Conservation (phyloP, 805 yeast genomes). For the Ogataea thermomethanolica region DNA sequence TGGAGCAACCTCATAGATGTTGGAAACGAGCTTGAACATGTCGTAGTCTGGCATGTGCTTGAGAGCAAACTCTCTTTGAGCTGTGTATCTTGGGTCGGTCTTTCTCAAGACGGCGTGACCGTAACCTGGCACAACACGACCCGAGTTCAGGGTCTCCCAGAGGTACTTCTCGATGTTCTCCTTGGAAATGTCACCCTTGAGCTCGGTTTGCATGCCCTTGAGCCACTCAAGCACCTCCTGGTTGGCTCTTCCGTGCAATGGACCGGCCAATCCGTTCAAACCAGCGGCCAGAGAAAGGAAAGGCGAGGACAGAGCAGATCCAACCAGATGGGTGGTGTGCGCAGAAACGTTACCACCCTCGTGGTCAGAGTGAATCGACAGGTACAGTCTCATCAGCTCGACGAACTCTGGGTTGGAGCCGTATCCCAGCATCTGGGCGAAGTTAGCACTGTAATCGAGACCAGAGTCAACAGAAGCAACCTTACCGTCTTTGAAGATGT, state of each 20-base stretch:
- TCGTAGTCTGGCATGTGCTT: constrained; percentile 75
- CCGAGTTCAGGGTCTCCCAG: constrained; percentile 75
- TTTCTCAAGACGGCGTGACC: constrained; percentile 87
- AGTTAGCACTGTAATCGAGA: constrained; percentile 65
- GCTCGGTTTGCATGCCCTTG: constrained; percentile 59
- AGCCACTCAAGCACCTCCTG: constrained; percentile 86
- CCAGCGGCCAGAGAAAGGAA: constrained; percentile 79
- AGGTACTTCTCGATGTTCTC: constrained; percentile 70
- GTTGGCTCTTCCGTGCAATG: constrained; percentile 83
- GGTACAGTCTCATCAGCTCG: constrained; percentile 76
- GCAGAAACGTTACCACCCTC: constrained; percentile 91
- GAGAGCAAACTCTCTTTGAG: constrained; percentile 79
- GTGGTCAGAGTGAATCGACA: constrained; percentile 82
- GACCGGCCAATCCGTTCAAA: constrained; percentile 82
- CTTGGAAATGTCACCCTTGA: constrained; percentile 67
- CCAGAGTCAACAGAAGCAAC: constrained; percentile 46
- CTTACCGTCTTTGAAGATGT: constrained; percentile 80
- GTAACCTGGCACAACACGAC: constrained; percentile 86
- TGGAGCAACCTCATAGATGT: constrained; percentile 81
- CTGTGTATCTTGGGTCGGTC: constrained; percentile 85
- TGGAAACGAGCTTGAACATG: constrained; percentile 72
- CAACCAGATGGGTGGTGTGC: constrained; percentile 82
- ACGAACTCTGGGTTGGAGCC: constrained; percentile 65
- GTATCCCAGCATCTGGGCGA: constrained; percentile 56
- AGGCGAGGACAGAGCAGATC: constrained; percentile 78